A percentile compares a stretch with the other conserved stretches of the same genome.
Conservation (phyloP, 2,329 filamentous ascomycete genomes). For the Exophiala spinifera region DNA sequence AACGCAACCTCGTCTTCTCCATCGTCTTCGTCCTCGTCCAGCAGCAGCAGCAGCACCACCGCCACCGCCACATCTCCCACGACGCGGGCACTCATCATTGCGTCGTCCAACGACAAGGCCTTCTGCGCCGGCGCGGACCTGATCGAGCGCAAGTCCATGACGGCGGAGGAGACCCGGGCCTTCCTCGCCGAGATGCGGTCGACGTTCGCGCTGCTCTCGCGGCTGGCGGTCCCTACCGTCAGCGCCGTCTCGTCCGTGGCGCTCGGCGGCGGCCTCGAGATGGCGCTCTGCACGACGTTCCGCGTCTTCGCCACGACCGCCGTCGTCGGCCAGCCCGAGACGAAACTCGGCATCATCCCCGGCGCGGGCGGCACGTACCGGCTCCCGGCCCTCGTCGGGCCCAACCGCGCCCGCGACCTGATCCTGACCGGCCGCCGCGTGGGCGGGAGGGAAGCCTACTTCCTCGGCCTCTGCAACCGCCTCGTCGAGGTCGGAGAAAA, state of each 20-base stretch:
- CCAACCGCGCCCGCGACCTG: slow-evolving; percentile 78
- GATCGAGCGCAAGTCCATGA: slow-evolving; percentile 79
- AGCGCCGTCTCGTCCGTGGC: slow-evolving; percentile 81
- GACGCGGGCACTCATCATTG: slow-evolving; percentile 78
- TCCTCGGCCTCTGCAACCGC: slow-evolving; percentile 85
- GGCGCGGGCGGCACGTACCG: slow-evolving; percentile 91
- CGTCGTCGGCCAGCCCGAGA: slow-evolving; percentile 81
- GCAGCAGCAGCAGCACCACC: too few relatives aligned
- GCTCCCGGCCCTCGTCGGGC: slow-evolving; percentile 76
- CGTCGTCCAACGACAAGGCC: slow-evolving; percentile 77
- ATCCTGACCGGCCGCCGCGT: slow-evolving; percentile 88
- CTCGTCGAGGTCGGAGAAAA: slow-evolving; percentile 73
- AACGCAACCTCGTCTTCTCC: too few relatives aligned
- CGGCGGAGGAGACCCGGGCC: slow-evolving; percentile 68
- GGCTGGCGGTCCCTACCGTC: slow-evolving; percentile 84
- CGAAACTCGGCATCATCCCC: slow-evolving; percentile 87
- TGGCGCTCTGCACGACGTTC: slow-evolving; percentile 84
- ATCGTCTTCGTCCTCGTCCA: too few relatives aligned
- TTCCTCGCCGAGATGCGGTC: slow-evolving; percentile 75
- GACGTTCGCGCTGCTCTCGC: slow-evolving; percentile 70
- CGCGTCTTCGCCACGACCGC: slow-evolving; percentile 81
- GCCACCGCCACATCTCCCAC: slow-evolving; percentile 53
- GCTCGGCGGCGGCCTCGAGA: slow-evolving; percentile 88
- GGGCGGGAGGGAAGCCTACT: slow-evolving; percentile 79
- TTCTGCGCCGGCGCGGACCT: slow-evolving; percentile 96